Base-by-base conservation (phyloP, 2,329 filamentous ascomycete genomes). In the Aspergillus candidus region DNA sequence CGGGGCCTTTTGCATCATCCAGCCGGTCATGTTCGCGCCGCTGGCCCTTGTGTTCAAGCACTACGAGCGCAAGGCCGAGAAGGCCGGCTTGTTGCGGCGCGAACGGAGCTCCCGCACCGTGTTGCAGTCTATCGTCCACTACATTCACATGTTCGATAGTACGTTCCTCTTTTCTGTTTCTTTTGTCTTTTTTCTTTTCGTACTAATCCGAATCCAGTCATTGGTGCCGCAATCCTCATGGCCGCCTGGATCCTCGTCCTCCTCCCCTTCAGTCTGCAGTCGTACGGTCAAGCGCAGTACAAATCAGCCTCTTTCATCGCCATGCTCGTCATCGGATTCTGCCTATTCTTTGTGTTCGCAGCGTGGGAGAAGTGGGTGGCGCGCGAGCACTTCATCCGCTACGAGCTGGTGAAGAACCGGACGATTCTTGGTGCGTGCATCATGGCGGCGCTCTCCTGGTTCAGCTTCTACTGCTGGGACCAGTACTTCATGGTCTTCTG, bases 141-240 rank as follows among this genome's bases (percentile, higher is more conserved):
- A 83, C 60, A 57, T 72, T n/a, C 66, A 76, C 35, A 76, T 86
- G 52, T 82, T 86, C 49, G 83, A 87, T 56, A 56, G 72, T 73
- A 56, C 76, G 29, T 60, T 72, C 47, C 70, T 68, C 2, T 22
- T 22, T 76, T 15, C 53, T 60, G 32, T 61, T 72, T 55, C 77
- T 77, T 56, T 54, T 54, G 67, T 30, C 62, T 73, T 80, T n/a
- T 18, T 13, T 40, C 38, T 48, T 18, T 8, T 10, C 27, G 11
- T 17, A 51, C 77, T 83, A 44, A 80, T 84, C 55, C 39, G 5
- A 7, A 7, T 2, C 3, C 29, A 70, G 65, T 79, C 3, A 44
- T 80, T 18, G 81, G 82, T 13, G 68, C 82, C 17, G 48, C 83
- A 18, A 65, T 85, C 1, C 67, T 85, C 32, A 75, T 76, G 37